Evolutionary conservation across 257 asterid genomes (phyloP), one percentile per base, ranked within the genome.

Genomic region (Gynochthodes officinalis): DNA sequence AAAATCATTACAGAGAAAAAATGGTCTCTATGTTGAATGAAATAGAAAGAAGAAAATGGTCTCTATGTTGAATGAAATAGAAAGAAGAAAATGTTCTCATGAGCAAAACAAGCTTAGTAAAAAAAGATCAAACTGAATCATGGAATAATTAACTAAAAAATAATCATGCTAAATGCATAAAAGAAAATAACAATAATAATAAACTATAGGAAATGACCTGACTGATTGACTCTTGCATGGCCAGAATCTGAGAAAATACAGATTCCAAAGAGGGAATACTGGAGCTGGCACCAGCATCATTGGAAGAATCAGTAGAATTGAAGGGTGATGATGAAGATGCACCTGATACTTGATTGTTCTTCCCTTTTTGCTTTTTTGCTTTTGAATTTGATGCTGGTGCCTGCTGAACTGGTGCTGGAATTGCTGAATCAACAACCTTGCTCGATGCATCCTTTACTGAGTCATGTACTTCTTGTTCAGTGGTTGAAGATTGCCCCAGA

Each of bases 301-400:
- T 80, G 52, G 83, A 79, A 61, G 92, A 84, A 84, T 89, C 93
- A 7, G 81, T 75, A 44, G 90, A 82, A 76, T 84, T 83, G 74
- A 86, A 88, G 62, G 84, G 89, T 52, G 91, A 78, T 62, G 85
- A 84, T 30, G 88, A 89, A 46, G 86, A 63, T 50, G 78, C 75
- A 42, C 78, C 85, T 52, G 92, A 83, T 53, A 84, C 96, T 77
- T 86, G 93, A 64, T 80, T 80, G 83, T 75, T 82, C 83, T 87
- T 90, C 77, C 90, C 98, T 75, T 88, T 94, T 67, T 88, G 93
- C 75, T 77, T 89, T 77, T 94, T 94, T 70, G 88, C 89, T 85
- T 91, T 89, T 19, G 86, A 15, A 75, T 48, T 82, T 53, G 89
- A 85, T 75, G 80, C 71, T 44, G 87, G 50, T 54, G 81, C 82